Conservation (phyloP, 805 yeast genomes). For the Hanseniaspora clermontiae region DNA sequence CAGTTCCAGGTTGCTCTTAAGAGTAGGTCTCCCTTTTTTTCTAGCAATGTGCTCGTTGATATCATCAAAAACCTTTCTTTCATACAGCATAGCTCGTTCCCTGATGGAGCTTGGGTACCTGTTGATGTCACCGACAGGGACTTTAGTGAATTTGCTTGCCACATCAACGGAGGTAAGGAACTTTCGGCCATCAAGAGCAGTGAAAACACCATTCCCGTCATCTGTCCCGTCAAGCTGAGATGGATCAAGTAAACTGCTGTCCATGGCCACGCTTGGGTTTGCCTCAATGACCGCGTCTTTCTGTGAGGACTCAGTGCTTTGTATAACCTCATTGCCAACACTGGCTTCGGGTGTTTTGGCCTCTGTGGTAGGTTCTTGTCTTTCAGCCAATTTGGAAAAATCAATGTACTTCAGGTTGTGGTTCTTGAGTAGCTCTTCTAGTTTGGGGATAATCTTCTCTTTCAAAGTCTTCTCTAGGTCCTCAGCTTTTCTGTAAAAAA, state of each 20-base stretch:
- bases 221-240: conserved; percentile 2
- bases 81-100: background rate
- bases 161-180: conserved; percentile 6
- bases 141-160: conserved; percentile 1
- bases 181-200: background rate
- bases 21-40: conserved; percentile 83
- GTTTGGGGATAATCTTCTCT: conserved; percentile 24
- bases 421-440: background rate
- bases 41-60: conserved; percentile 20
- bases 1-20: conserved; percentile 83
- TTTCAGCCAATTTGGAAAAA: background rate
- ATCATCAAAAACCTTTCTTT: conserved; percentile 14
- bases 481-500: conserved; percentile 51
- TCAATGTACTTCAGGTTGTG: background rate
- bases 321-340: background rate
- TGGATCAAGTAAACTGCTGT: conserved; percentile 7
- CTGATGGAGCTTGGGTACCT: conserved; percentile 1
- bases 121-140: conserved; percentile 3
- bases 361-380: background rate
- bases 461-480: conserved; percentile 30
- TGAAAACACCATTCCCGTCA: conserved; percentile 6
- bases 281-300: background rate
- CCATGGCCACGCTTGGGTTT: background rate
- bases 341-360: background rate
- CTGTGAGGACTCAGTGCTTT: background rate